Evolutionary conservation across 164 flowering plant genomes (phyloP), one percentile per base, ranked within the genome.

Genomic region (Echeveria elegans): DNA sequence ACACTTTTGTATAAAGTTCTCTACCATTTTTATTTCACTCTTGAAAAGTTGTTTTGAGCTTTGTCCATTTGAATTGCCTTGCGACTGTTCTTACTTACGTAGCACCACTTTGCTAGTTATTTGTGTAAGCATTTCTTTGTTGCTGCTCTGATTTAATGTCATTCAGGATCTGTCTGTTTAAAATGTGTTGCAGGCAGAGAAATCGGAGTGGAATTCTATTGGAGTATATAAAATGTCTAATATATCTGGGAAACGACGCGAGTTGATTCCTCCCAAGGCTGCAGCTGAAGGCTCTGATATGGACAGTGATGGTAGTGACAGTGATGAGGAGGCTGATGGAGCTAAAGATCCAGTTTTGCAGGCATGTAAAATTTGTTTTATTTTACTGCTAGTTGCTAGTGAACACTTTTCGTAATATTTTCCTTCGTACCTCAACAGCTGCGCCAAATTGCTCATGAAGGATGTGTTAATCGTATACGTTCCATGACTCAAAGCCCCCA

Each of bases 401-500:
- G 10, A 37, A 18, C 15, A 16, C 15, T 3, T 63, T 12, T 23
- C 18, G 30, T 53, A 56, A 21, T 3, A 64, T 34, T 52, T 58
- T 38, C 5, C 50, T 6, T 24, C 66, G 62, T 38, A 1, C 24
- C 23, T 67, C 29, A 66, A 68, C 87, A 95, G 99, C 31, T 87
- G 63, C 90, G 84, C 65, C 87, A 82, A 81, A 87, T 92, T 66
- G 74, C 81, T 48, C 99, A 89, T 85, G 82, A 83, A 68, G 97
- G 99, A 70, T 77, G 92, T 74, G 84, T 95, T 23, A 95, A 95
- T 71, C 86, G 97, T 19, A 88, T 91, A 63, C 93, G 97, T 59
- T 84, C 92, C 29, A 91, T 94, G 97, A 48, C 81, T 38, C 96
- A 95, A 69, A 79, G 76, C 70, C 96, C 97, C 50, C 96, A 95